Base-by-base conservation (phyloP, 495 filamentous ascomycete genomes). In the Podospora anserina region DNA sequence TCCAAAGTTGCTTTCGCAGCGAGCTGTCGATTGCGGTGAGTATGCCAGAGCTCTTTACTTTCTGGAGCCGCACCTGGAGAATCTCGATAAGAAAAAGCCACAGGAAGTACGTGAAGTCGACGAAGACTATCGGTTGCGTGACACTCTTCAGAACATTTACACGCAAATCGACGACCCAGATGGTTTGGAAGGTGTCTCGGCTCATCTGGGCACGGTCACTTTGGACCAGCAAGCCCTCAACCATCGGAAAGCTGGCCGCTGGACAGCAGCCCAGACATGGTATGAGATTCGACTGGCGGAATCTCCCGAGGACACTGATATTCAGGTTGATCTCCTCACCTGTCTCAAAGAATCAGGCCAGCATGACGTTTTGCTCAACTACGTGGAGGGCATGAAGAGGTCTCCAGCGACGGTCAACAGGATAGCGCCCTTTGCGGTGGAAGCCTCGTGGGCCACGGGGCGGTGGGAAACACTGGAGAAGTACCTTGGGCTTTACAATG, bases 261-360 rank as follows among this genome's bases (percentile, higher is more conserved):
- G 94, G 95, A 91, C 92, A n/a, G 92, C 95, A 62, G 96, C 92
- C 57, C 94, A 97, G 80, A 95, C 91, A 71, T 99, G 95, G 95
- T 98, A 98, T 78, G 93, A 98, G 75, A 84, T 96, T 49, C 88
- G 90, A 68, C 85, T 97, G 53, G 89, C 88, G 6, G 88, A 94
- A 69, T 86, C 89, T 58, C 93, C 96, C 1, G 82, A 88, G 57
- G 88, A 97, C 77, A 70, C 84, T 26, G 89, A 95, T 58, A 83
- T 89, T 18, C 93, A 98, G 76, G 83, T 90, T 68, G 89, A 96
- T 75, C 86, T 98, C 26, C 80, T 98, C 55, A 91, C 89, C 5
- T 97, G 96, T 73, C 84, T 99, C 16, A 94, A 92, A 73, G 92
- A 97, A 78, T 94, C 93, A 39, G 93, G 93, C 13, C 93, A 96